Base-by-base conservation (phyloP, 371 early-diverging fungal species). In the Apophysomyces variabilis region DNA sequence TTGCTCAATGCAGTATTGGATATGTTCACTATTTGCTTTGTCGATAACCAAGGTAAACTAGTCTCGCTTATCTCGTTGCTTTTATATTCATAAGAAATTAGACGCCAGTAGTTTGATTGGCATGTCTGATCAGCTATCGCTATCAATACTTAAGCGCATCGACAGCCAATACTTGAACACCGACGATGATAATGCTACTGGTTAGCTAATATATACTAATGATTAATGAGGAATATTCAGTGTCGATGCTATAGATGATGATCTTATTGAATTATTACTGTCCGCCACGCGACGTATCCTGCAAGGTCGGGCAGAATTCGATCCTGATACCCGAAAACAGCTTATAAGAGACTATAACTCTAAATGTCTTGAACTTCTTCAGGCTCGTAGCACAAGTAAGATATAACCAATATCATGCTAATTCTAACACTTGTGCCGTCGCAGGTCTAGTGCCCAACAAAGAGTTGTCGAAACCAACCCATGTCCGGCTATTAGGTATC, bases 1-100 rank as follows among this genome's bases (percentile, higher is more conserved):
- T 60, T 80, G 16, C 43, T 80, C 5, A 62, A 75, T 32, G 59
- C 77, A 1, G 47, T 77, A 37, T 80, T 75, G 73, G 65, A 71
- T 12, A 69, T 74, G 45, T 70, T 67, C 57, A 50, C 58, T 21
- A 4, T 8, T 50, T 50, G 54, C 21, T 50, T 50, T 26, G 21
- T 21, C 7, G 11, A 50, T 21, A 21, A 9, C 1, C 4, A 50
- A 18, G 54, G 54, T 50, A 50, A 50, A 3, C 9, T 21, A 21
- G 54, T 7, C 9, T 7, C 32, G 32, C 32, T 26, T 26, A 26
- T 3, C 32, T 26, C 32, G 32, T 26, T 26, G 32, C 32, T 26
- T 3, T 26, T 26, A 5, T 9, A 50, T 21, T 18, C 9, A 50
- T 18, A 1, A 26, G 21, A 50, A 7, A 9, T 5, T 18, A 35